These are phyloP conservation scores for Mycena amicta DNA, from an alignment of 768 basidiomycete species.

Conservation along the genomic window DNA sequence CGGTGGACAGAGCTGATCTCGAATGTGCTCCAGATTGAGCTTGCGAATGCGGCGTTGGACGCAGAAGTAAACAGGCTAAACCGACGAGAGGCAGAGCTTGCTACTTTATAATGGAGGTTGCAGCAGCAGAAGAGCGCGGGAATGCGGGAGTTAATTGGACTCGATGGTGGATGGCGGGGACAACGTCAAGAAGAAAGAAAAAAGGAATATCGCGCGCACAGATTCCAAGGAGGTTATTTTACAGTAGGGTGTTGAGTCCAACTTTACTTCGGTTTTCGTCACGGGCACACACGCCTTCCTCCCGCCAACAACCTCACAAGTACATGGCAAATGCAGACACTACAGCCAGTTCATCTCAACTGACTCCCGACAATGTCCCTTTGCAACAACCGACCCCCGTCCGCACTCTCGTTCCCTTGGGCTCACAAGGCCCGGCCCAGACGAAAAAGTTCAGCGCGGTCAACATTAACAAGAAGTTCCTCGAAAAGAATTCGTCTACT, in stretches of 20 bases:
- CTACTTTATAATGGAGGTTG: conserved; percentile 23
- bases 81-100: conserved; percentile 63
- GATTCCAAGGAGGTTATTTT: background rate
- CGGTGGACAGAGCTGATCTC: conserved; percentile 94
- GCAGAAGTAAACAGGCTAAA: conserved; percentile 70
- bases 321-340: conserved; percentile 75
- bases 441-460: conserved; percentile 87
- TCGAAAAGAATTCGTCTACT: conserved; percentile 81
- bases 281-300: background rate
- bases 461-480: conserved; percentile 95
- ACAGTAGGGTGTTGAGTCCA: background rate
- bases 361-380: conserved; percentile 31
- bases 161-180: too few relatives aligned
- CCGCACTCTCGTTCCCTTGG: conserved; percentile 50
- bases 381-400: conserved; percentile 26
- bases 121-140: background rate
- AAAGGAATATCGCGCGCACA: too few relatives aligned
- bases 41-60: conserved; percentile 90
- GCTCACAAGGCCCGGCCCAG: conserved; percentile 48
- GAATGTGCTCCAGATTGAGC: conserved; percentile 88
- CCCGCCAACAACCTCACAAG: conserved; percentile 25
- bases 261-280: background rate
- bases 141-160: too few relatives aligned
- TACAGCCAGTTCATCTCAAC: conserved; percentile 44
- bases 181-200: too few relatives aligned